These are phyloP conservation scores for Oryza australiensis DNA, from an alignment of 176 grass and related monocot species.

Conservation along the genomic window DNA sequence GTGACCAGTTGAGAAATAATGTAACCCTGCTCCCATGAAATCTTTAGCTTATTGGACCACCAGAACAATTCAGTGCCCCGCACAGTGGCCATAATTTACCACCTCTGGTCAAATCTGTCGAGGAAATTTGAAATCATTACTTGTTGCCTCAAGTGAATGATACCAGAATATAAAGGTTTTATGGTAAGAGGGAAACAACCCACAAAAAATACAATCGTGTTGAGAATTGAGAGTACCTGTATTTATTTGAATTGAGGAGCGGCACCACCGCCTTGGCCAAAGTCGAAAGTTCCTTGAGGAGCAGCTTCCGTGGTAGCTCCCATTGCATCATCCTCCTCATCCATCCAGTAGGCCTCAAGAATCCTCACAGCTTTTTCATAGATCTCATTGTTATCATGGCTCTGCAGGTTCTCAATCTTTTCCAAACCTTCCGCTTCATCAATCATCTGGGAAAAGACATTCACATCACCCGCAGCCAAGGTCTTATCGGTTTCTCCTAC, in stretches of 20 bases:
- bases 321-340: slow-evolving; percentile 93
- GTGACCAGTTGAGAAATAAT: slow-evolving; percentile 10
- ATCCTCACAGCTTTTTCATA: slow-evolving; percentile 97
- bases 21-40: slow-evolving; percentile 21
- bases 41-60: slow-evolving; percentile 35
- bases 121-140: not conserved
- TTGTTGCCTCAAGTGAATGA: not conserved
- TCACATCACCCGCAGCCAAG: slow-evolving; percentile 46
- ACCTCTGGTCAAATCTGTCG: slow-evolving; percentile 33
- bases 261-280: slow-evolving; percentile 47
- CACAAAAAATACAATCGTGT: not conserved
- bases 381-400: slow-evolving; percentile 87
- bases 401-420: slow-evolving; percentile 93
- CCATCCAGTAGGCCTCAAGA: slow-evolving; percentile 86
- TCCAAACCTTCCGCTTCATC: slow-evolving; percentile 87
- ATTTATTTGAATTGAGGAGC: slow-evolving; percentile 80
- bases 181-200: not conserved
- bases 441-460: slow-evolving; percentile 73
- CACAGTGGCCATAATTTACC: not conserved
- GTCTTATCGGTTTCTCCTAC: slow-evolving; percentile 82
- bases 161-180: not conserved
- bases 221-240: slow-evolving; percentile 19
- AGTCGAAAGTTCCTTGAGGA: slow-evolving; percentile 55
- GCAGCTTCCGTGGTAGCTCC: slow-evolving; percentile 45
- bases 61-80: slow-evolving; percentile 22